These are phyloP conservation scores for Naganishia randhawae DNA, from an alignment of 768 basidiomycete genomes.

Conservation along the genomic window DNA sequence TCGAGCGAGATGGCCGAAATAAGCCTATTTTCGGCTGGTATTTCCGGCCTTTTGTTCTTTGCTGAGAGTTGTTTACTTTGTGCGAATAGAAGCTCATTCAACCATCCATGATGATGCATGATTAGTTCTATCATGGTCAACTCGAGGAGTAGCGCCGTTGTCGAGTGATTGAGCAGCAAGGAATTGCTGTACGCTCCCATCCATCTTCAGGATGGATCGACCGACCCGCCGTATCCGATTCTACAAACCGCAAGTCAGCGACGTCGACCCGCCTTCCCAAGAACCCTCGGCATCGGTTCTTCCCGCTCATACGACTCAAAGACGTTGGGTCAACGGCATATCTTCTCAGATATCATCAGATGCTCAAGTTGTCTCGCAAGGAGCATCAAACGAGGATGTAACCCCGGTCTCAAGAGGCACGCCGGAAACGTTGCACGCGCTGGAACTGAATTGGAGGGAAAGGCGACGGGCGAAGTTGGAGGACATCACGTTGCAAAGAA, in stretches of 20 bases:
- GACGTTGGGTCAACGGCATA: background rate
- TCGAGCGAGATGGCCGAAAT: no score
- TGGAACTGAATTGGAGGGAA: constrained; percentile 21
- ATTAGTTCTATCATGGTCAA: no score
- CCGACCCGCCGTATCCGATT: constrained; percentile 15
- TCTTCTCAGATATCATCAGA: background rate
- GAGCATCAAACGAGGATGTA: background rate
- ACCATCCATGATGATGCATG: no score
- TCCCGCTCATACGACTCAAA: background rate
- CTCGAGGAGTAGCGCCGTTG: no score
- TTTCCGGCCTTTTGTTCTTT: no score
- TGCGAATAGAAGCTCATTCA: constrained; percentile 4
- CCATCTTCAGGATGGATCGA: background rate
- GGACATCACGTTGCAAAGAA: constrained; percentile 18
- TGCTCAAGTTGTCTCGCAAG: background rate
- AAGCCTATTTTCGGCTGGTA: no score
- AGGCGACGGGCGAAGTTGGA: constrained; percentile 16
- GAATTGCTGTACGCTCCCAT: background rate
- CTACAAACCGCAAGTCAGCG: background rate
- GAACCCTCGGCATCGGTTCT: background rate
- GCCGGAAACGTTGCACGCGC: constrained; percentile 12
- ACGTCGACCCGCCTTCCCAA: background rate
- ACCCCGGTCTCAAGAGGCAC: constrained; percentile 7
- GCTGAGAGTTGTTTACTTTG: constrained; percentile 25
- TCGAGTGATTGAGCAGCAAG: no score